Evolutionary conservation across 164 flowering plant species (phyloP).

Genomic region (Kalanchoe fedtschenkoi): DNA sequence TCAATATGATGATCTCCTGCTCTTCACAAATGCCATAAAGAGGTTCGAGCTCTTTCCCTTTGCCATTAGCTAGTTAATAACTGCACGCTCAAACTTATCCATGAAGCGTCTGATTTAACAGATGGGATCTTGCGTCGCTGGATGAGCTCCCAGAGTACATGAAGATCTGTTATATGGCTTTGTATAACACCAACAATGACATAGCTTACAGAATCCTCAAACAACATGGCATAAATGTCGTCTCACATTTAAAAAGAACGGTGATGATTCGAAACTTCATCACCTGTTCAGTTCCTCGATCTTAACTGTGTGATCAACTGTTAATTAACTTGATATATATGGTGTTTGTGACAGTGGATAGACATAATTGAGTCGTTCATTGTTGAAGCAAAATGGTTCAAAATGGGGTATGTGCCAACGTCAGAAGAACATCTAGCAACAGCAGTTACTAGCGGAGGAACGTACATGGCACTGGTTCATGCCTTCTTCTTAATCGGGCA

Average conservation of each 20-base stretch:
- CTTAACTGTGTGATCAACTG: too few relatives aligned
- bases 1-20: constrained; percentile 14
- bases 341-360: not conserved
- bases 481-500: constrained; percentile 19
- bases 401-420: not conserved
- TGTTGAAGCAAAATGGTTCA: not conserved
- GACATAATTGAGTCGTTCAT: not conserved
- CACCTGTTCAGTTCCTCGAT: too few relatives aligned
- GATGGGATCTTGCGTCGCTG: constrained; percentile 21
- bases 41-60: constrained; percentile 10
- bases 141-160: constrained; percentile 21
- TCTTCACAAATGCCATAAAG: constrained; percentile 18
- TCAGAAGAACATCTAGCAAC: constrained; percentile 18
- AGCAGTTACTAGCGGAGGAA: constrained; percentile 16
- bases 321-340: too few relatives aligned
- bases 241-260: constrained; percentile 12
- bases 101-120: not conserved
- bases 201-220: constrained; percentile 14
- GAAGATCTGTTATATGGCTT: constrained; percentile 21
- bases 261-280: constrained; percentile 7
- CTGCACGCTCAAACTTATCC: not conserved
- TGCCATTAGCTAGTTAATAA: not conserved
- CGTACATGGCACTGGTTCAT: constrained; percentile 24
- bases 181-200: constrained; percentile 17
- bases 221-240: constrained; percentile 11